Evolutionary conservation across 192 early-diverging fungal genomes (phyloP).

Genomic region (Globomyces pollinis-pini): DNA sequence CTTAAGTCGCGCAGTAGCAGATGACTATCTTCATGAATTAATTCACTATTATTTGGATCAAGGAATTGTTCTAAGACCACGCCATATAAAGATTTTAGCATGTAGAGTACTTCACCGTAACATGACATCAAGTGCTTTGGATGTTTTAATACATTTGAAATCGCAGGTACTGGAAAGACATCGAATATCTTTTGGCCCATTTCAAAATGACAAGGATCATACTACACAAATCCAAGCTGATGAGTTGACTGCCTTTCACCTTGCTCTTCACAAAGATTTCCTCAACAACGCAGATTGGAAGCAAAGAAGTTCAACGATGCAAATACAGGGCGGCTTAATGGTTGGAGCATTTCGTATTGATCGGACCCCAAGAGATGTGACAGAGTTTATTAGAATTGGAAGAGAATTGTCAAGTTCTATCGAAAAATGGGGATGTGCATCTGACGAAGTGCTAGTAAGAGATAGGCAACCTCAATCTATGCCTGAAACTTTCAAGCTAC

Average conservation of each 20-base stretch:
- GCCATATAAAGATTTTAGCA: conserved; percentile 47
- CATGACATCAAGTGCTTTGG: conserved; percentile 46
- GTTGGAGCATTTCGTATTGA: background rate
- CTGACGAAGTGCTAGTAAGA: too few species aligned
- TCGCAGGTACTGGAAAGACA: conserved; percentile 23
- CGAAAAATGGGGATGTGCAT: background rate
- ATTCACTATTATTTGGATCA: conserved; percentile 35
- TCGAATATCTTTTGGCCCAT: background rate
- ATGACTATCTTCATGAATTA: conserved; percentile 37
- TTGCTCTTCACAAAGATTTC: background rate
- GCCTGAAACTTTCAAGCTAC: too few species aligned
- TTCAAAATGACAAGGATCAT: background rate
- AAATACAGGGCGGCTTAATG: background rate
- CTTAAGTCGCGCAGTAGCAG: conserved; percentile 37
- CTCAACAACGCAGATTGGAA: background rate
- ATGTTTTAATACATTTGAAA: conserved; percentile 26
- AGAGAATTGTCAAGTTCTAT: background rate
- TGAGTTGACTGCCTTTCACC: background rate
- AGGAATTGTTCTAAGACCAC: conserved; percentile 37
- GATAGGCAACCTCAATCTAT: too few species aligned
- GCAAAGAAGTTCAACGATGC: background rate
- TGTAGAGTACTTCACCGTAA: conserved; percentile 45
- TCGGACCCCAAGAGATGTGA: background rate
- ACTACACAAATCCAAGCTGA: background rate
- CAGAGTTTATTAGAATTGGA: background rate